phyloP scores from a whole-genome alignment of 1,139 yeast species.

The Yamadazyma atlantica region DNA sequence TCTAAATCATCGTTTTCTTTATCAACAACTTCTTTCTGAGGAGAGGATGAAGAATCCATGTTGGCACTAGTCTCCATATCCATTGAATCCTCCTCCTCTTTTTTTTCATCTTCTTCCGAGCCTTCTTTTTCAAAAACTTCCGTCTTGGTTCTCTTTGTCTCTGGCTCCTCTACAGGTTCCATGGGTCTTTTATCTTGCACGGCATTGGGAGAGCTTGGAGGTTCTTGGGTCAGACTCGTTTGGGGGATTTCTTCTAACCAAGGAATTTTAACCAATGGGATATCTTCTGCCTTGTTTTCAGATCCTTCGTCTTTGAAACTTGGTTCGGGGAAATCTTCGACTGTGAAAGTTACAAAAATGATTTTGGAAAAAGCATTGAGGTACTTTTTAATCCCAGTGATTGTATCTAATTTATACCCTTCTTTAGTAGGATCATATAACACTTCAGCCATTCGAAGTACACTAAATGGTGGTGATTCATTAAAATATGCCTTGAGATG shows the following conservation, averaged over 20 bases:
- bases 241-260: constrained; percentile 36
- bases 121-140: constrained; percentile 4
- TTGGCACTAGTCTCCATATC: constrained; percentile 6
- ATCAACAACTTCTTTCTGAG: constrained; percentile 1
- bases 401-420: constrained; percentile 30
- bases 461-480: constrained; percentile 56
- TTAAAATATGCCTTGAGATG: constrained; percentile 27
- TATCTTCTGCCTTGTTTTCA: constrained; percentile 7
- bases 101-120: constrained; percentile 4
- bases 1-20: constrained; percentile 2
- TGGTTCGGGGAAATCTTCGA: constrained; percentile 25
- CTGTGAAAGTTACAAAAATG: constrained; percentile 28
- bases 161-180: constrained; percentile 2
- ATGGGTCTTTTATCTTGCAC: constrained; percentile 1
- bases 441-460: constrained; percentile 56
- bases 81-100: constrained; percentile 9
- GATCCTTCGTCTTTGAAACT: constrained; percentile 5
- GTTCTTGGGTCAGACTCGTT: no score
- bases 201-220: no score
- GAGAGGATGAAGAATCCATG: background rate
- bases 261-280: constrained; percentile 40
- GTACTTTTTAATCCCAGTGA: constrained; percentile 28
- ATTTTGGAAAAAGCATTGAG: constrained; percentile 30
- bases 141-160: constrained; percentile 3
- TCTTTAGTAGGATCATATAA: constrained; percentile 35